Percentiles rank a stretch among this genome's conserved stretches.
Conservation (phyloP, 345 rosid genomes). For the Aegle marmelos region DNA sequence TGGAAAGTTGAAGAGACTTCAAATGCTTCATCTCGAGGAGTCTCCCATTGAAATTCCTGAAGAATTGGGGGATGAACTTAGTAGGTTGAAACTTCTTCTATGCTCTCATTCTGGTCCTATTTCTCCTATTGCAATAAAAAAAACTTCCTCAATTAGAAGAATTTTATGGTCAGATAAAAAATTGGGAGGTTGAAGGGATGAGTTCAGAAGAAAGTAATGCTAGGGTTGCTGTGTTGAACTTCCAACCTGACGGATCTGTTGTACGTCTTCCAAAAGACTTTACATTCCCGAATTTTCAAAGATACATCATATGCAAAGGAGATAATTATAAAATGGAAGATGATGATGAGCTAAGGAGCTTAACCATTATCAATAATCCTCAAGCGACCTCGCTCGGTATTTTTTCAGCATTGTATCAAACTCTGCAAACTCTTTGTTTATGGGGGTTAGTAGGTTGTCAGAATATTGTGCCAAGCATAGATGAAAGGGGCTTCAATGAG, state of each 20-base stretch:
- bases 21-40: not conserved
- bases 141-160: not conserved
- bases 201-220: not conserved
- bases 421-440: not conserved
- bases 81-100: not conserved
- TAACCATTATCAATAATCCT: fast-evolving
- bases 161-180: not conserved
- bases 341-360: fast-evolving
- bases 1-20: not conserved
- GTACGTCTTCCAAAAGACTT: not conserved
- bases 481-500: not conserved
- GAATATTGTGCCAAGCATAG: slow-evolving; percentile 1
- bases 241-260: not conserved
- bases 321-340: fast-evolving
- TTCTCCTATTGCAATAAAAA: too few relatives aligned
- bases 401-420: not conserved
- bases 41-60: not conserved
- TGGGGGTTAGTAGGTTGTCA: fast-evolving
- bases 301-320: not conserved
- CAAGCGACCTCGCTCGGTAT: not conserved
- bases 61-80: not conserved
- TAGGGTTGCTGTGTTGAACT: not conserved
- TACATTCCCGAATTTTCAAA: not conserved
- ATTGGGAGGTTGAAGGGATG: not conserved
- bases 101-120: not conserved